Evolutionary conservation across 805 yeast genomes (phyloP), one percentile per base, ranked within the genome.

Genomic region (Suhomyces xylopsoci): DNA sequence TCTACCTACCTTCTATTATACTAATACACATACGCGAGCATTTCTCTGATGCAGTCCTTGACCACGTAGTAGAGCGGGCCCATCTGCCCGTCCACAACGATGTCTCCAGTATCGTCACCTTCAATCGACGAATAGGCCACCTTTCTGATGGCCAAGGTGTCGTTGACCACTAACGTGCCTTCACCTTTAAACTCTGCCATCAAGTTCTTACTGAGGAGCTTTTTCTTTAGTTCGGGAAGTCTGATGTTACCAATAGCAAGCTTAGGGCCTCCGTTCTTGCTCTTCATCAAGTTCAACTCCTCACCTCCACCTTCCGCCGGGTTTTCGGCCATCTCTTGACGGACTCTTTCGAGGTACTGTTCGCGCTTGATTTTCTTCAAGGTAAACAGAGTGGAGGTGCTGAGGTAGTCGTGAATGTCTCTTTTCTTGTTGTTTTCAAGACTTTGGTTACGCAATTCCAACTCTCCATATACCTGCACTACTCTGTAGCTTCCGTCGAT

Each of bases 151-250:
- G 89, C 85, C 15, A 94, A 81, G 49, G 74, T 74, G 51, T 87
- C 87, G 62, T 92, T 92, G 44, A 96, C 87, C 12, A 92, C 96
- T 40, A 94, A 73, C 0, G 91, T 84, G 65, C 98, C 98, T 66
- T 91, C 97, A 51, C 97, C 96, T 67, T 87, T 84, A 66, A 93
- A 90, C 63, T 92, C 97, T 0, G 96, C 97, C 49, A 74, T 76
- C 61, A 87, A 81, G 47, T 89, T 87, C 51, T 72, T 68, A 5
- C 77, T 71, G 28, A 76, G 70, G 36, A 94, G 74, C 53, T 78
- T 80, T 59, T 82, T 81, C 61, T 88, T 85, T 48, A 94, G 74
- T 57, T 91, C 96, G 0, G 94, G 88, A 24, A 94, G 74, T 55
- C 88, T 80, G 44, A 94, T 83, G 65, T 92, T 97, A 38, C 99